Conservation (phyloP, 768 basidiomycete species). For the Lactarius tabidus region DNA sequence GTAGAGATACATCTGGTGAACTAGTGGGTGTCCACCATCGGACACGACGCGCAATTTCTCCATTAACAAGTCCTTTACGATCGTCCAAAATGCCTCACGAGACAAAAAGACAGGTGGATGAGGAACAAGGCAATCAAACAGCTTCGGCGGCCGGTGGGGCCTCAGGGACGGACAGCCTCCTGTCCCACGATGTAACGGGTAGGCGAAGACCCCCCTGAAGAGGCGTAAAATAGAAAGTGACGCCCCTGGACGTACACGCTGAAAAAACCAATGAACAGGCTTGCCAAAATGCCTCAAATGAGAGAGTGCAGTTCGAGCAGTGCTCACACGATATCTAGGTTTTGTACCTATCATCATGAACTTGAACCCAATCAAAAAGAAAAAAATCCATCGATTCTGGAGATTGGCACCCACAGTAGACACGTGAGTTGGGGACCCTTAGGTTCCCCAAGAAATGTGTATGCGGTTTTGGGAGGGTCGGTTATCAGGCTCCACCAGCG, state of each 20-base stretch:
- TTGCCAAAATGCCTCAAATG: not conserved
- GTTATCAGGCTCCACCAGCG: not conserved
- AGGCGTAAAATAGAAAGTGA: constrained; percentile 46
- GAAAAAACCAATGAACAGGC: not conserved
- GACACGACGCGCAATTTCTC: constrained; percentile 44
- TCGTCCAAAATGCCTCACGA: constrained; percentile 56
- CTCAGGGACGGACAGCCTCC: constrained; percentile 45
- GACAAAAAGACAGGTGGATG: constrained; percentile 56
- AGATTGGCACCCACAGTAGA: constrained; percentile 45
- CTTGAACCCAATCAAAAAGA: not conserved
- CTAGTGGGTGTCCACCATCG: not conserved
- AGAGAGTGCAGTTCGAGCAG: not conserved
- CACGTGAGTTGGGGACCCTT: constrained; percentile 57
- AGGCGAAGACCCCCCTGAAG: constrained; percentile 65
- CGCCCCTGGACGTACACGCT: not conserved
- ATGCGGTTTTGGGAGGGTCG: not conserved
- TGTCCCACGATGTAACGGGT: constrained; percentile 55
- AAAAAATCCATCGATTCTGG: not conserved
- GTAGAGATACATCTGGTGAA: not conserved
- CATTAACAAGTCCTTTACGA: constrained; percentile 44
- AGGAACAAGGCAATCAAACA: constrained; percentile 46
- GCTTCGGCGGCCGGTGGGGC: constrained; percentile 52
- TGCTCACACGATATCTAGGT: constrained; percentile 48
- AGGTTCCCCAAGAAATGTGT: constrained; percentile 47
- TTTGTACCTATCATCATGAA: constrained; percentile 43